Evolutionary conservation across 2,329 filamentous ascomycete genomes (phyloP).

Genomic region (Paecilomyces formosus): DNA sequence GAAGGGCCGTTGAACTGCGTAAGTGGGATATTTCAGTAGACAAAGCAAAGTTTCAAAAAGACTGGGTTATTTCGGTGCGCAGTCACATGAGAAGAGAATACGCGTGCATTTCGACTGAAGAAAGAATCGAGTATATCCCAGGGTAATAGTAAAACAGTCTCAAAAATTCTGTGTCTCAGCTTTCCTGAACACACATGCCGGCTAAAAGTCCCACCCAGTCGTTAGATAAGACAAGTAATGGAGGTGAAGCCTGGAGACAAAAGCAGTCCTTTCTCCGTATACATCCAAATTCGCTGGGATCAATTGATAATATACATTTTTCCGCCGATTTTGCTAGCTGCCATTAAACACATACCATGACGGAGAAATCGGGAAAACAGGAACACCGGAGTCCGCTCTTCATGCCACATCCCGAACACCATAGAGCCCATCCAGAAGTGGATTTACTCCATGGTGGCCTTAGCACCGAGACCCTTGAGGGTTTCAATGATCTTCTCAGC

Average conservation of each 20-base stretch:
- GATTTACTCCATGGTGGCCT: conserved; percentile 79
- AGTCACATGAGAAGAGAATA: neutral
- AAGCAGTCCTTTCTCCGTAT: neutral
- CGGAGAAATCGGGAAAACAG: neutral
- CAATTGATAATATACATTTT: conserved; percentile 1
- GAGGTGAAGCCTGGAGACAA: neutral
- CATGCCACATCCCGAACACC: neutral
- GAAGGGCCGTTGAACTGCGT: neutral
- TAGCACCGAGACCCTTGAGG: conserved; percentile 87
- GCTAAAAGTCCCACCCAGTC: neutral
- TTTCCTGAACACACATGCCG: neutral
- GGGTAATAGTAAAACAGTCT: conserved; percentile 1
- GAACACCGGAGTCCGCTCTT: neutral
- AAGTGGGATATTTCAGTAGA: neutral
- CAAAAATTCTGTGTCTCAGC: neutral
- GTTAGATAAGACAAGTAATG: neutral
- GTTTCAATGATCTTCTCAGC: conserved; percentile 96
- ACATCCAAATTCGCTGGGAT: neutral
- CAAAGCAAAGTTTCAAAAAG: neutral
- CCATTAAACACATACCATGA: neutral
- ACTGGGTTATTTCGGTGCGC: neutral
- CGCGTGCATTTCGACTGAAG: neutral
- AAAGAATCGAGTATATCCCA: neutral
- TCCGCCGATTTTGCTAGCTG: neutral
- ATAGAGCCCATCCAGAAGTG: conserved; percentile 3